Percentiles rank a stretch among this genome's conserved stretches.
Conservation (phyloP, 2,329 filamentous ascomycete genomes). For the Coleophoma crateriformis region DNA sequence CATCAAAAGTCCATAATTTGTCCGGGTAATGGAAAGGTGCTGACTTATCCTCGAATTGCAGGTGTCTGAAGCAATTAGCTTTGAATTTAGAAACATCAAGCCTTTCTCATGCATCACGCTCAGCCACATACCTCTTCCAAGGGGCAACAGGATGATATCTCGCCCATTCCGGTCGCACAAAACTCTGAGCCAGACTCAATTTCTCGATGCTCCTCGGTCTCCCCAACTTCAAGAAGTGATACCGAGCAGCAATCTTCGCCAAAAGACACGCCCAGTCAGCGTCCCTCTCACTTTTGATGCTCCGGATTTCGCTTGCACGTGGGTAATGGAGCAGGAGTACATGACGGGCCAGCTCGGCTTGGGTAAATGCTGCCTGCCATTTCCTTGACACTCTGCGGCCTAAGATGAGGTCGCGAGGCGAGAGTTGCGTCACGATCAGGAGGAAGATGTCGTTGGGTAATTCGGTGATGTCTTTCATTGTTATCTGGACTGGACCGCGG, state of each 20-base stretch:
- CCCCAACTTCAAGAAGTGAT: conserved; percentile 45
- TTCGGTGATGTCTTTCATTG: conserved; percentile 31
- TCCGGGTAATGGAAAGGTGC: conserved; percentile 40
- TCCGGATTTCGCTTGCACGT: conserved; percentile 44
- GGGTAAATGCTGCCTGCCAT: conserved; percentile 44
- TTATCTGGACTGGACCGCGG: not conserved
- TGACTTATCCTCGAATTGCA: conserved; percentile 34
- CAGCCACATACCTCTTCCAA: conserved; percentile 28
- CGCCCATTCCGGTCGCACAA: conserved; percentile 17
- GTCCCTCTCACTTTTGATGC: conserved; percentile 3
- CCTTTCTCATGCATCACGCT: not conserved
- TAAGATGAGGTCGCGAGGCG: conserved; percentile 42
- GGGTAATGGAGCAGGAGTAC: conserved; percentile 48
- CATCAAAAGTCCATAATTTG: conserved; percentile 47
- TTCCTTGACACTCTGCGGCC: conserved; percentile 45
- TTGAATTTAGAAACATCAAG: not conserved
- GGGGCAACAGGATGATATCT: conserved; percentile 32
- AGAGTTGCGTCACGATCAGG: conserved; percentile 42
- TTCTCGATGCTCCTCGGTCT: conserved; percentile 40
- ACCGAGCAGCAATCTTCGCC: conserved; percentile 45
- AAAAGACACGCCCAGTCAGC: conserved; percentile 38
- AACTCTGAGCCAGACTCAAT: conserved; percentile 33
- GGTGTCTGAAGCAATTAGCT: conserved; percentile 21
- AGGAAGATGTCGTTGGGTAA: conserved; percentile 56
- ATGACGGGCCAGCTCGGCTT: conserved; percentile 37